Percentiles rank a stretch among this genome's conserved stretches.
phyloP scores from a whole-genome alignment of 2,329 filamentous ascomycete genomes.

The Aspergillus unguis region DNA sequence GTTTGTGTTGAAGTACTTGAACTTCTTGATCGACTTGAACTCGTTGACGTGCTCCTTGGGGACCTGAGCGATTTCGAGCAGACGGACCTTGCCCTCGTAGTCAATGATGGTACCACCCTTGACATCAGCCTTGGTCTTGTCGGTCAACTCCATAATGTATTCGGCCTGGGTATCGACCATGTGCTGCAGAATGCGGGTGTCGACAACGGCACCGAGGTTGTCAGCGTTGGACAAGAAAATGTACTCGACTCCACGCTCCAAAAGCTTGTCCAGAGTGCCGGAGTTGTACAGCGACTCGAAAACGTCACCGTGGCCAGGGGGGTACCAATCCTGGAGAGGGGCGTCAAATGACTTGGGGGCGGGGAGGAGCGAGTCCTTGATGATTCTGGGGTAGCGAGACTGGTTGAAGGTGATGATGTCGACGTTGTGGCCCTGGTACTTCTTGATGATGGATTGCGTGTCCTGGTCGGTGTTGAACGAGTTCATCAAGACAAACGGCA shows the following conservation, averaged over 20 bases:
- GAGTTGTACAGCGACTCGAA: constrained; percentile 99
- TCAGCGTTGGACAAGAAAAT: constrained; percentile 99
- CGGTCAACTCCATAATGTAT: constrained; percentile 99
- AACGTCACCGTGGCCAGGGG: constrained; percentile 97
- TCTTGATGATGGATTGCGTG: constrained; percentile 99
- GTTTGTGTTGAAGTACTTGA: constrained; percentile 99
- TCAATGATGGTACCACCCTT: constrained; percentile 99
- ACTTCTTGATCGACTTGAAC: constrained; percentile 99
- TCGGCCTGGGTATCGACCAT: constrained; percentile 97
- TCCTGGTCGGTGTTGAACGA: constrained; percentile 99
- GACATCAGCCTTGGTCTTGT: constrained; percentile 99
- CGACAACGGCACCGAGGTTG: constrained; percentile 96
- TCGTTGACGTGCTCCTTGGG: constrained; percentile 99
- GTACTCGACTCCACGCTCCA: constrained; percentile 92
- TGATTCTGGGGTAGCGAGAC: constrained; percentile 94
- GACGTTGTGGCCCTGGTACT: constrained; percentile 99
- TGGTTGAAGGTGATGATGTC: constrained; percentile 99
- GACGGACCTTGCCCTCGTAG: constrained; percentile 93
- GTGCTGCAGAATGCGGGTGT: constrained; percentile 97
- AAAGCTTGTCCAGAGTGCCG: constrained; percentile 92
- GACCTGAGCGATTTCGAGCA: constrained; percentile 97
- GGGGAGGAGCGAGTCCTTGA: constrained; percentile 96
- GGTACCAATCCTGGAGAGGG: constrained; percentile 94
- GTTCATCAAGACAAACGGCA: constrained; percentile 99
- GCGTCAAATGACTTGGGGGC: constrained; percentile 88